These are phyloP conservation scores for Diaporthe destruens DNA, from an alignment of 2,329 filamentous ascomycete genomes.

Conservation along the genomic window DNA sequence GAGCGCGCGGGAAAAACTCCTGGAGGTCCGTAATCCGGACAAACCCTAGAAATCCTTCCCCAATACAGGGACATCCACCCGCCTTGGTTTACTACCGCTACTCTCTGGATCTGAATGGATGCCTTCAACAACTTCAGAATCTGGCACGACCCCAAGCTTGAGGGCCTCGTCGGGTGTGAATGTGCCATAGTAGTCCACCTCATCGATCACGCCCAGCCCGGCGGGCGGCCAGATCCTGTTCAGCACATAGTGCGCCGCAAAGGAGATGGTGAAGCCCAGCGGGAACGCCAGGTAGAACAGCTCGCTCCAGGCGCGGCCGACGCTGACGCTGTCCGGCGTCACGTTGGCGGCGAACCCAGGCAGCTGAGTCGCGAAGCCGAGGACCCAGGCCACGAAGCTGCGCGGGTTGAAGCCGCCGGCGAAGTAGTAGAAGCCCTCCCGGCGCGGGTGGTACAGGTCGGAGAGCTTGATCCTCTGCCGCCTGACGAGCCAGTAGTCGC, in stretches of 20 bases:
- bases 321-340: conserved; percentile 29
- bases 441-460: conserved; percentile 40
- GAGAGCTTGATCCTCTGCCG: conserved; percentile 39
- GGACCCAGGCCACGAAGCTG: conserved; percentile 39
- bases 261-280: conserved; percentile 38
- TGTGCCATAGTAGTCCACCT: conserved; percentile 32
- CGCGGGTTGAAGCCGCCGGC: conserved; percentile 40
- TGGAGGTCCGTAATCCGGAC: background rate
- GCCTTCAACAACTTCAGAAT: conserved; percentile 32
- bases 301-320: conserved; percentile 34
- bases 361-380: conserved; percentile 39
- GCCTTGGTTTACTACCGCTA: background rate
- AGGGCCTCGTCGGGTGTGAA: conserved; percentile 35
- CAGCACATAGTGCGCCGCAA: conserved; percentile 34
- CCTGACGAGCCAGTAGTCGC: conserved; percentile 40
- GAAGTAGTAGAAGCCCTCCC: conserved; percentile 40
- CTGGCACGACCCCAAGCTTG: conserved; percentile 28
- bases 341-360: conserved; percentile 38
- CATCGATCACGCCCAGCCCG: conserved; percentile 26
- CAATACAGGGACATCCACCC: conserved; percentile 2
- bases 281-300: conserved; percentile 39
- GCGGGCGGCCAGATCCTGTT: conserved; percentile 33
- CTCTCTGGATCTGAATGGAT: conserved; percentile 23
- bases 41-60: background rate
- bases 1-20: background rate